Evolutionary conservation across 805 yeast species (phyloP), one percentile per base, ranked within the genome.

Genomic region (Ogataea thermomethanolica): DNA sequence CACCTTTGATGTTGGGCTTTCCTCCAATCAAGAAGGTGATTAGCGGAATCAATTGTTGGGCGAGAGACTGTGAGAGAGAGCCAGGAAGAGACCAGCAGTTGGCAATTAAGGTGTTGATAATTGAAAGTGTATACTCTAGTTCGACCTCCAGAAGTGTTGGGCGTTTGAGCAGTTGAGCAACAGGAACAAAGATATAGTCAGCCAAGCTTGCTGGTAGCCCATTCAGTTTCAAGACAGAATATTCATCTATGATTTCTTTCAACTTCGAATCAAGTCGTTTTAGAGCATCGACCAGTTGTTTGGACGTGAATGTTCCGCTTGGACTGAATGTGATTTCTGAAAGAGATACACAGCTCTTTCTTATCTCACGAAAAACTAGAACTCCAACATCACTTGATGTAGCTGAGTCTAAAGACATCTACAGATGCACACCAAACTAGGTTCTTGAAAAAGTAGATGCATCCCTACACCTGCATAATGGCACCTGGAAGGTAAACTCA

Each of bases 151-250:
- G 67, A 1, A 79, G 53, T n/a, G 36, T 33, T 1, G 69, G 69
- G 30, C 71, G 71, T 41, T 73, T 72, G 29, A 82, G 57, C 7
- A 82, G 53, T 39, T 72, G 71, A 1, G 78, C 70, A 3, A 82
- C 50, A 0, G 89, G 88, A 9, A 78, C 70, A 56, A 79, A 79
- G 1, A 81, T 67, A 43, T 80, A 79, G 45, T 81, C 84, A 0
- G 83, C 83, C 13, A 80, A 52, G 20, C 64, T 65, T 1, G 64
- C 46, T 0, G 76, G 62, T 1, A 71, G 31, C 5, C 29, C 39
- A 7, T 47, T 14, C 4, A 17, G 15, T 17, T 34, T 20, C 2
- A 22, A 17, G 34, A 25, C 35, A 5, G 26, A 8, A 3, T 10
- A 11, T 29, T 25, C 38, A 5, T 33, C 8, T 17, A 45, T 50